These are phyloP conservation scores for Artemisia annua DNA, from an alignment of 129 eudicot species.

Conservation along the genomic window DNA sequence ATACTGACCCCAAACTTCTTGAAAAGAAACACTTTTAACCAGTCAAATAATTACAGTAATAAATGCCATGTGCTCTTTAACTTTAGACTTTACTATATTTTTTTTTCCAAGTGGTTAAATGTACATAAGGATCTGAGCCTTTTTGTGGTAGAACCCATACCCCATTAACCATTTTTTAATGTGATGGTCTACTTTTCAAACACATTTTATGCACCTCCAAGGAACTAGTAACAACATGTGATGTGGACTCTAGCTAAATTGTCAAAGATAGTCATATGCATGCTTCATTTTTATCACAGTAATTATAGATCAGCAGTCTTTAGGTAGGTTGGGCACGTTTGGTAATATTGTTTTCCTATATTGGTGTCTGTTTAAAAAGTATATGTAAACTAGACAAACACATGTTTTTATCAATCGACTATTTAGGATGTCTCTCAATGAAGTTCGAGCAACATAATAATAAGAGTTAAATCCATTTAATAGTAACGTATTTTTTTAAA, in stretches of 20 bases:
- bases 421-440: too few species aligned
- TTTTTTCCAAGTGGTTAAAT: background rate
- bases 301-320: too few species aligned
- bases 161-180: background rate
- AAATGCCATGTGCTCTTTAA: background rate
- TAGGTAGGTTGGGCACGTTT: background rate
- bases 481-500: too few species aligned
- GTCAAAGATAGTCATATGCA: background rate
- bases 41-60: background rate
- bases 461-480: too few species aligned
- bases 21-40: background rate
- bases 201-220: background rate
- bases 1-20: background rate
- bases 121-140: background rate
- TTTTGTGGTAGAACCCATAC: background rate
- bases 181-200: background rate
- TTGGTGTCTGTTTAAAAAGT: too few species aligned
- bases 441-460: too few species aligned
- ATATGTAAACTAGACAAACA: too few species aligned
- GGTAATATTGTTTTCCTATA: background rate
- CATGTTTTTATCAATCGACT: too few species aligned
- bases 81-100: background rate
- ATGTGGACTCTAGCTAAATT: background rate
- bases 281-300: too few species aligned
- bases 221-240: background rate